Evolutionary conservation across 2,329 filamentous ascomycete genomes (phyloP).

Genomic region (Hymenoscyphus albidus): DNA sequence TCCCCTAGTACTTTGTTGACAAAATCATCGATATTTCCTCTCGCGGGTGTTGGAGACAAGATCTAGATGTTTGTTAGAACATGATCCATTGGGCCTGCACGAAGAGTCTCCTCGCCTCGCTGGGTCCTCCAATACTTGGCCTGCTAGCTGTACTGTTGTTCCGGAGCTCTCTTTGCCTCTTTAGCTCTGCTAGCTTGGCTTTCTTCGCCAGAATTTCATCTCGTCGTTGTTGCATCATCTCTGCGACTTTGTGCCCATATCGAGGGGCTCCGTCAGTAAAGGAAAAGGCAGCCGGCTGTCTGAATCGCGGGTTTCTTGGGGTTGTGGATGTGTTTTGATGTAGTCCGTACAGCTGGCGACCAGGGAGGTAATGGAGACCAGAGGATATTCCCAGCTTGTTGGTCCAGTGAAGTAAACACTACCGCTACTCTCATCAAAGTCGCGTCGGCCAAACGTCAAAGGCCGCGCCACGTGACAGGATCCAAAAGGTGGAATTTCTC

Average conservation of each 20-base stretch:
- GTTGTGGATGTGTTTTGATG: neutral
- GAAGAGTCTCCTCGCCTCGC: conserved; percentile 58
- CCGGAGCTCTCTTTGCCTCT: conserved; percentile 82
- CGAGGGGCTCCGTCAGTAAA: conserved; percentile 14
- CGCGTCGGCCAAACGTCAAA: conserved; percentile 4
- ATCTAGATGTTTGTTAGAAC: conserved; percentile 46
- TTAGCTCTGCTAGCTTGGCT: conserved; percentile 94
- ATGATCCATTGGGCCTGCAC: conserved; percentile 24
- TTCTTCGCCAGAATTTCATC: conserved; percentile 97
- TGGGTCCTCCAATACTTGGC: conserved; percentile 62
- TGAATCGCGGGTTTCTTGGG: neutral
- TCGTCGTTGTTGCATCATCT: conserved; percentile 68
- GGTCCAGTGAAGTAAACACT: neutral
- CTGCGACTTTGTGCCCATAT: conserved; percentile 30
- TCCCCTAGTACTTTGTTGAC: conserved; percentile 75
- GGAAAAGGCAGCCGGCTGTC: neutral
- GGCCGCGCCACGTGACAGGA: neutral
- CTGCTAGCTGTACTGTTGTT: conserved; percentile 68
- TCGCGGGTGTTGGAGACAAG: conserved; percentile 65
- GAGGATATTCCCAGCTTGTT: neutral
- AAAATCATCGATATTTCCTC: conserved; percentile 77
- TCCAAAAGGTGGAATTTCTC: conserved; percentile 9
- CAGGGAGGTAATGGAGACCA: neutral
- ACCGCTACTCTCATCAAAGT: neutral
- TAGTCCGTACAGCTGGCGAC: neutral